Evolutionary conservation across 2,329 filamentous ascomycete genomes (phyloP), one percentile per base, ranked within the genome.

Genomic region (Trichoderma sp.): DNA sequence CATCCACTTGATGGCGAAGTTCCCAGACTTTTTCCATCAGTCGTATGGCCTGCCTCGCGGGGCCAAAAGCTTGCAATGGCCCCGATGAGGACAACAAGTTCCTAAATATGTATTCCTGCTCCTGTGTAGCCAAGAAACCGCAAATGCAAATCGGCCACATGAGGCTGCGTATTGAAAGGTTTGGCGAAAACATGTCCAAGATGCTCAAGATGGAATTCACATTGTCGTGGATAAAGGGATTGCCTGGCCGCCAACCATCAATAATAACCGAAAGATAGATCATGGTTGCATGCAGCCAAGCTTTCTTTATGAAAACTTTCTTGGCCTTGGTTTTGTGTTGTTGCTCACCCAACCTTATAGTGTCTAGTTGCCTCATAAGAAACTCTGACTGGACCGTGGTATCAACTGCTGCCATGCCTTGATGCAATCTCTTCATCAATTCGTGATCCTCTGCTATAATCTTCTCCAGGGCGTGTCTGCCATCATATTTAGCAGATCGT

Each of bases 41-140:
- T 2, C 27, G 48, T 12, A 66, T 8, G n/a, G 52, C 63, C 12
- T 58, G 45, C n/a, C 27, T 42, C 8, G 48, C 37, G 12, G 63
- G 50, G 1, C 63, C 63, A n/a, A 66, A 35, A n/a, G 63, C 34
- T 59, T 66, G 52, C 6, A 66, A 15, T 32, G 63, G 53, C 17
- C 35, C 50, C n/a, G 35, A 27, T 5, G 34, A 15, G 13, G 27
- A 57, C 9, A 60, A 32, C 10, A 60, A 19, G n/a, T 25, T 5
- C 7, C 57, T 32, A 12, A 48, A 60, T 12, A 8, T n/a, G 6
- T 42, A 0, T 19, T 48, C 50, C 12, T 66, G 50, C 17, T 58
- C 63, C n/a, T n/a, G n/a, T n/a, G 29, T 7, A 15, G 63, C 63
- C 8, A 59, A 13, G 34, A 54, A 66, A 5, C 63, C 63, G 19